Percentiles rank a stretch among this genome's conserved stretches.
Evolutionary conservation across 768 basidiomycete genomes (phyloP).

Genomic region (Collybiopsis luxurians): DNA sequence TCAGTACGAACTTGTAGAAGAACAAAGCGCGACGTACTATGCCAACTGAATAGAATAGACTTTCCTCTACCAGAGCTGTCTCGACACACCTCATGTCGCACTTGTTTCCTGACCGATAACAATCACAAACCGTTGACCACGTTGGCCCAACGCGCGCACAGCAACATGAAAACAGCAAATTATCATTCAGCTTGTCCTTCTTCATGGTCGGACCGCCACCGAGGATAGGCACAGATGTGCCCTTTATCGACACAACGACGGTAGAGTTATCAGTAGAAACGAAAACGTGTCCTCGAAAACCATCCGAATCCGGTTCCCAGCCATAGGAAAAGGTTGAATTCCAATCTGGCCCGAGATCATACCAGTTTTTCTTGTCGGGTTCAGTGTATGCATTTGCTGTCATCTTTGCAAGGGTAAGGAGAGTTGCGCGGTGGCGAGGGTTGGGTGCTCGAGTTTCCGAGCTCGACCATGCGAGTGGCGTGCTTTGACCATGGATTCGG

Average conservation of each 20-base stretch:
- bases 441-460: slow-evolving; percentile 69
- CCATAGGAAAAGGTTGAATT: slow-evolving; percentile 76
- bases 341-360: slow-evolving; percentile 61
- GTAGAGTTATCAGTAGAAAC: slow-evolving; percentile 82
- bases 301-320: slow-evolving; percentile 88
- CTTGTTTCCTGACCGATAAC: slow-evolving; percentile 69
- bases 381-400: slow-evolving; percentile 76
- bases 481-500: slow-evolving; percentile 35
- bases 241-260: slow-evolving; percentile 87
- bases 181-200: slow-evolving; percentile 95
- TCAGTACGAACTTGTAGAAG: too few species aligned
- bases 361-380: slow-evolving; percentile 62
- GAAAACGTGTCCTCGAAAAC: slow-evolving; percentile 90
- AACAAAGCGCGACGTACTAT: slow-evolving; percentile 48
- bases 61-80: slow-evolving; percentile 71
- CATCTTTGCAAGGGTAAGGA: slow-evolving; percentile 86
- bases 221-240: slow-evolving; percentile 81
- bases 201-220: slow-evolving; percentile 78
- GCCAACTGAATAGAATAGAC: slow-evolving; percentile 85
- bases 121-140: slow-evolving; percentile 91
- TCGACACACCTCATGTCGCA: slow-evolving; percentile 86
- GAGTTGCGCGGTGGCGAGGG: slow-evolving; percentile 63
- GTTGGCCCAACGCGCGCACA: slow-evolving; percentile 94
- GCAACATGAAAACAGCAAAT: slow-evolving; percentile 94
- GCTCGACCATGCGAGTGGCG: slow-evolving; percentile 58